Conservation (phyloP, 208 protist species). For the Crithidia acanthocephali region DNA sequence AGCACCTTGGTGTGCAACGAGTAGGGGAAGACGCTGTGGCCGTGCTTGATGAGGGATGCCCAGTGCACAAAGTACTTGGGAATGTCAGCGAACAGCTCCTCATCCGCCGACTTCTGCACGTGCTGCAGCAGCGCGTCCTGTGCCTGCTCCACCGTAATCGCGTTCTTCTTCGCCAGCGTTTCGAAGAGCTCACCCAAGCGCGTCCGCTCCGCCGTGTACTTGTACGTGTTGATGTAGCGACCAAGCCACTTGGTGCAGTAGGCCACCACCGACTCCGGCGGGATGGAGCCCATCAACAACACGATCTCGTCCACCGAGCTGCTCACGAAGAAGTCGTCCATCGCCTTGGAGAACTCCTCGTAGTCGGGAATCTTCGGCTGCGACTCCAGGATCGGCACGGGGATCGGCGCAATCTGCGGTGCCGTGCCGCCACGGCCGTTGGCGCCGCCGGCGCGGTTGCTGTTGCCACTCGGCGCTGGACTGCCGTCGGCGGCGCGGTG, state of each 20-base stretch:
- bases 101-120: constrained; percentile 54
- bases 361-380: constrained; percentile 52
- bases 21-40: constrained; percentile 60
- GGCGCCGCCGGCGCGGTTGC: neutral
- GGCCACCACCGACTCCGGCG: constrained; percentile 40
- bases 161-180: constrained; percentile 45
- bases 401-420: neutral
- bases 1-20: constrained; percentile 76
- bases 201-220: constrained; percentile 68
- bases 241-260: constrained; percentile 68
- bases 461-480: neutral
- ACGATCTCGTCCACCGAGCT: constrained; percentile 64
- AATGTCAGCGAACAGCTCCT: constrained; percentile 74
- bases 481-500: constrained; percentile 10
- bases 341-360: constrained; percentile 72
- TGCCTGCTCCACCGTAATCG: constrained; percentile 50
- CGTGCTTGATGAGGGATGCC: constrained; percentile 72
- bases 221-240: constrained; percentile 75
- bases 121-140: constrained; percentile 65
- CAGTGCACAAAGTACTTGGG: constrained; percentile 83
- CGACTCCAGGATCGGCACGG: constrained; percentile 15
- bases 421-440: constrained; percentile 1
- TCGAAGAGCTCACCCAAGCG: constrained; percentile 84
- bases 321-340: constrained; percentile 84
- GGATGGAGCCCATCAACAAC: constrained; percentile 46